A percentile compares a stretch with the other conserved stretches of the same genome.
These are phyloP conservation scores for Metschnikowia peoriensis DNA, from an alignment of 805 yeast species.

Conservation along the genomic window DNA sequence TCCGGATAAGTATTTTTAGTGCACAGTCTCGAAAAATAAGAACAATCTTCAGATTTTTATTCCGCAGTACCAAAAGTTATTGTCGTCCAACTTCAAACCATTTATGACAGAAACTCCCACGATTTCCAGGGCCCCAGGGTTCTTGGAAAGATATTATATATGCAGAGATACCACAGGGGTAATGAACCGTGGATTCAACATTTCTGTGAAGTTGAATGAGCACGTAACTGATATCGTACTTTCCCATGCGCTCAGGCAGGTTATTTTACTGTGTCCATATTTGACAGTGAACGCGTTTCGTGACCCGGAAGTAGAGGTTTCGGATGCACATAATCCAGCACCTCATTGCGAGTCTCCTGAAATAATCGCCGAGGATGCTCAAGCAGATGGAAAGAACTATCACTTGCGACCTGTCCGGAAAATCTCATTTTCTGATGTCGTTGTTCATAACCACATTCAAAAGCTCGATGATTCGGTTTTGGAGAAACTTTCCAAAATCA, in stretches of 20 bases:
- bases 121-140: slow-evolving; percentile 9
- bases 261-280: slow-evolving; percentile 9
- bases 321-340: neutral
- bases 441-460: neutral
- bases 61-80: no score
- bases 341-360: neutral
- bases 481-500: slow-evolving; percentile 1
- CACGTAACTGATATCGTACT: slow-evolving; percentile 7
- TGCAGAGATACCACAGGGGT: slow-evolving; percentile 15
- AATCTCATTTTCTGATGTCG: slow-evolving; percentile 11
- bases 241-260: slow-evolving; percentile 13
- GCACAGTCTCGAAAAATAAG: no score
- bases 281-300: slow-evolving; percentile 13
- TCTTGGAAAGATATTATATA: slow-evolving; percentile 15
- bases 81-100: no score
- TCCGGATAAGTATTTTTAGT: no score
- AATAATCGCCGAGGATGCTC: slow-evolving; percentile 2
- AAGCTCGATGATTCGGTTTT: slow-evolving; percentile 5
- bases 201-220: slow-evolving; percentile 7
- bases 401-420: slow-evolving; percentile 3
- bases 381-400: slow-evolving; percentile 10
- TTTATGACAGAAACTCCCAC: neutral
- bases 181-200: slow-evolving; percentile 13
- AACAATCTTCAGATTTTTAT: no score
- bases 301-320: neutral